These are phyloP conservation scores for Westerdykella aurantiaca DNA, from an alignment of 2,329 filamentous ascomycete genomes.

Conservation along the genomic window DNA sequence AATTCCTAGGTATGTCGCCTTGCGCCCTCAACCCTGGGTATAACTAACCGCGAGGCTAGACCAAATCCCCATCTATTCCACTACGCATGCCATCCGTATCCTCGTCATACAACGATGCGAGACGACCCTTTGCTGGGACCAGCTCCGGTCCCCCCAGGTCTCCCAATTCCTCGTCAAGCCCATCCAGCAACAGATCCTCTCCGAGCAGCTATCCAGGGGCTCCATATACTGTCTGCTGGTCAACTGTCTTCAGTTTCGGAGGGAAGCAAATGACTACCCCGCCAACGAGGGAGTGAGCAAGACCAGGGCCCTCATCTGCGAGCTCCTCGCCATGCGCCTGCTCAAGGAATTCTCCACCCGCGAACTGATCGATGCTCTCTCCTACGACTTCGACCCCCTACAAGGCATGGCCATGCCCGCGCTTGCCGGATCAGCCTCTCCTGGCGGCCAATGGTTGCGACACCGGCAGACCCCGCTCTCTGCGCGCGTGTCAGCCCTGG, in stretches of 20 bases:
- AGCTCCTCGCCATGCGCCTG: slow-evolving; percentile 82
- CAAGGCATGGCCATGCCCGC: slow-evolving; percentile 63
- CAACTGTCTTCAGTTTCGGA: slow-evolving; percentile 88
- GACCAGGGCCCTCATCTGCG: slow-evolving; percentile 82
- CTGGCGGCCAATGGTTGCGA: slow-evolving; percentile 21
- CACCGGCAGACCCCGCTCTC: slow-evolving; percentile 42
- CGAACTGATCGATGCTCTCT: slow-evolving; percentile 88
- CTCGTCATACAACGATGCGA: slow-evolving; percentile 81
- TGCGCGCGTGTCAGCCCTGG: slow-evolving; percentile 80
- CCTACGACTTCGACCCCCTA: slow-evolving; percentile 90
- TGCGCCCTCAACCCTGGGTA: background rate
- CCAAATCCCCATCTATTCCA: slow-evolving; percentile 78
- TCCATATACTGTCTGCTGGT: slow-evolving; percentile 87
- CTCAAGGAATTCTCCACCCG: slow-evolving; percentile 84
- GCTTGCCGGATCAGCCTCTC: slow-evolving; percentile 25
- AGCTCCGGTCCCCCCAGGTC: slow-evolving; percentile 89
- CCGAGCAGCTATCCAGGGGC: slow-evolving; percentile 76
- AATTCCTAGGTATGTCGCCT: slow-evolving; percentile 29
- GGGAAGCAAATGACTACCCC: slow-evolving; percentile 75
- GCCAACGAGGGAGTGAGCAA: slow-evolving; percentile 78
- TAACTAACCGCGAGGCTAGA: slow-evolving; percentile 51
- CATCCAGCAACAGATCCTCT: slow-evolving; percentile 82
- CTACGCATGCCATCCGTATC: slow-evolving; percentile 83
- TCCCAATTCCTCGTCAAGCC: slow-evolving; percentile 95
- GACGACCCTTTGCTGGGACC: slow-evolving; percentile 90